Evolutionary conservation across 2,329 filamentous ascomycete species (phyloP), one percentile per base, ranked within the genome.

Genomic region (Aspergillus awamori): DNA sequence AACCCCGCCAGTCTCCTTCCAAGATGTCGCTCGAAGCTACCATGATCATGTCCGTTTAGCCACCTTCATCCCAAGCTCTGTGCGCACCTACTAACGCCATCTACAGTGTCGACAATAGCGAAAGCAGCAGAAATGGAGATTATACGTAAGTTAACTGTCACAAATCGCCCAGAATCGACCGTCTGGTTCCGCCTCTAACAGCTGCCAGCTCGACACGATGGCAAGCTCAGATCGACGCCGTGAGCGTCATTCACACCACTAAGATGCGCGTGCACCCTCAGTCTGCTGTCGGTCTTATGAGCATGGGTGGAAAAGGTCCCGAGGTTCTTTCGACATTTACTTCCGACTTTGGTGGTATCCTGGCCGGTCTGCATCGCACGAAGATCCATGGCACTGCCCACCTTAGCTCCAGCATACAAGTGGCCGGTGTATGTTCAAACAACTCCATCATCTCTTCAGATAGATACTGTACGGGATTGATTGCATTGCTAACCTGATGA

Each of bases 21-120:
- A 93, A 85, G 75, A 99, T 99, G 95, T 91, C 89, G 81, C 89
- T 99, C 80, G 95, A 99, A 88, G 96, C 95, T 82, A 96, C 96
- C 66, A 98, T 99, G 93, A 92, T 99, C 79, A 89, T 98, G 85
- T 80, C 65, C 60, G 78, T 43, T 13, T 56, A 20, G 11, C 26
- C 53, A 30, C 38, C 41, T 38, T 54, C 53, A 43, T 24, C 33
- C 51, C 57, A 60, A 67, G 63, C 66, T 66, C 55, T 36, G 6
- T 54, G 26, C 24, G 43, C 22, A 47, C 38, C 26, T 48, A 57
- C 70, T 71, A 65, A 73, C 67, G 41, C 56, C 59, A 56, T 66
- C 58, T 61, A 63, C 70, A 89, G 87, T 78, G 92, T 98, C 74
- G 95, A 99, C 86, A 99, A 98, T 85, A 97, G 93, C 83, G 95